Evolutionary conservation across 106 monocot genomes (phyloP).

Genomic region (Amphibolis antarctica): DNA sequence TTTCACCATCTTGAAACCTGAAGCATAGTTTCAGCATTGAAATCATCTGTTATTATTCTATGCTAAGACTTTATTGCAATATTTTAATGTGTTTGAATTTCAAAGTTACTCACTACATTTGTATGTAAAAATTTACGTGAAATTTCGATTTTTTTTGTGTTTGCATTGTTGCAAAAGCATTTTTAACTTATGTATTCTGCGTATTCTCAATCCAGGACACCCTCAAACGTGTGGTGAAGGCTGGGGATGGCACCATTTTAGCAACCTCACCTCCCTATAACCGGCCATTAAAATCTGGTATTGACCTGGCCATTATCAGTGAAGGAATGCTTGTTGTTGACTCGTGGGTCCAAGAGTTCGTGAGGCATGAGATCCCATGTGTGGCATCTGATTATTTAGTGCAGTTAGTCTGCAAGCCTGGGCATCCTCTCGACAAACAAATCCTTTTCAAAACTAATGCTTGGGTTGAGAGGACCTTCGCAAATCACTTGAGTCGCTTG

Average conservation of each 20-base stretch:
- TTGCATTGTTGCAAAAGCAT: no score
- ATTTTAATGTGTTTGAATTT: no score
- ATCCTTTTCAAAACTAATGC: conserved; percentile 53
- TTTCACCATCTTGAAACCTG: no score
- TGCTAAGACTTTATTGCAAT: no score
- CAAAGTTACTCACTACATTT: no score
- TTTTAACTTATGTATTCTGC: neutral
- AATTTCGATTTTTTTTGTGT: no score
- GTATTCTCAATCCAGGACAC: conserved; percentile 39
- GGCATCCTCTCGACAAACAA: conserved; percentile 46
- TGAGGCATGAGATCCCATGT: conserved; percentile 67
- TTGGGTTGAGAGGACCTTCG: conserved; percentile 50
- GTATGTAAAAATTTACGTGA: no score
- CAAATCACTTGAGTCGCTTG: conserved; percentile 24
- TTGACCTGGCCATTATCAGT: conserved; percentile 62
- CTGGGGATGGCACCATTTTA: conserved; percentile 69
- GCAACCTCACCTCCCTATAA: conserved; percentile 93
- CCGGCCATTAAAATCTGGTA: conserved; percentile 38
- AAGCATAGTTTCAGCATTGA: no score
- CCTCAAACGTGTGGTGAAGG: conserved; percentile 63
- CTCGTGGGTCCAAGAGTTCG: conserved; percentile 69
- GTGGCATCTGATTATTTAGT: conserved; percentile 42
- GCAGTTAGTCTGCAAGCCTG: conserved; percentile 16
- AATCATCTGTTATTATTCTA: no score
- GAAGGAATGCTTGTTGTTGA: conserved; percentile 44